Evolutionary conservation across 208 protist genomes (phyloP).

Genomic region (Leishmania guyanensis): DNA sequence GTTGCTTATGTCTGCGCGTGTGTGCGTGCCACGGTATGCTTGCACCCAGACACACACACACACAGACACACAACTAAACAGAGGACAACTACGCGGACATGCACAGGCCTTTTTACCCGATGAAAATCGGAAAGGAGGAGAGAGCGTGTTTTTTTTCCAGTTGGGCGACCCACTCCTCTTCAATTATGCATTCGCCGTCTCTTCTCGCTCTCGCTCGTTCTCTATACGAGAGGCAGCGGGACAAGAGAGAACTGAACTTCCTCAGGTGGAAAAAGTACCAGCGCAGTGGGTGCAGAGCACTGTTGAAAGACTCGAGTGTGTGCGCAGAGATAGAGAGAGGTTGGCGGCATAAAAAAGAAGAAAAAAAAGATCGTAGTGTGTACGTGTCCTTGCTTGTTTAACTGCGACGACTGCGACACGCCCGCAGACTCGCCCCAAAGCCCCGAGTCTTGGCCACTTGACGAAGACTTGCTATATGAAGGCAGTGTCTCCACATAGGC

Average conservation of each 20-base stretch:
- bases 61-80: background rate
- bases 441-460: background rate
- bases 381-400: background rate
- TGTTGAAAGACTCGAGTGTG: background rate
- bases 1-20: background rate
- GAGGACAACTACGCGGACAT: background rate
- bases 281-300: background rate
- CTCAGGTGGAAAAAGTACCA: no score
- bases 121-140: background rate
- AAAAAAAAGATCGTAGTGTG: background rate
- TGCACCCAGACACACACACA: background rate
- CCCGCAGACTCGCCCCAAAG: background rate
- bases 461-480: background rate
- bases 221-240: background rate
- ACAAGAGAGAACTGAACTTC: no score
- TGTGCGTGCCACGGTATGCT: background rate
- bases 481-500: background rate
- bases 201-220: background rate
- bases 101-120: background rate
- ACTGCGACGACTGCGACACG: background rate
- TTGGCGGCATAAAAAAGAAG: no score
- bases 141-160: background rate
- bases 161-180: no score
- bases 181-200: background rate
- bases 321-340: background rate